phyloP scores from a whole-genome alignment of 2,329 filamentous ascomycete species.

The Raffaelea albimanens region DNA sequence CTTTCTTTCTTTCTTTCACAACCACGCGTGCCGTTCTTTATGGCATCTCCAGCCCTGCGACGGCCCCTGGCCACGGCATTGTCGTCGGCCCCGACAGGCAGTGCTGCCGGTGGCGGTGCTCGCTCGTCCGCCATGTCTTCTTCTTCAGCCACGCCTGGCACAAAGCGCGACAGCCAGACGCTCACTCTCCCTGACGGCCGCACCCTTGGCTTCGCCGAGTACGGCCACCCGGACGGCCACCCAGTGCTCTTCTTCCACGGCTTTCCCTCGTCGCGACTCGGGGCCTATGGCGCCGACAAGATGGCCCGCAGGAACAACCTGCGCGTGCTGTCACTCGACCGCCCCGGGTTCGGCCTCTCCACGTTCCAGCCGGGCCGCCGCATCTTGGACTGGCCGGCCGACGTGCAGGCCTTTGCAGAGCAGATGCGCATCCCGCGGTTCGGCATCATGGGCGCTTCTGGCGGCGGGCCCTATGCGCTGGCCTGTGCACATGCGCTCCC shows the following conservation, averaged over 20 bases:
- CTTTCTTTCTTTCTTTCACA: not conserved
- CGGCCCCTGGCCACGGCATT: no score
- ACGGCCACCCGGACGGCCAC: constrained; percentile 20
- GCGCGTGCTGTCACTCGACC: constrained; percentile 28
- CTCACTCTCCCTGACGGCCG: constrained; percentile 29
- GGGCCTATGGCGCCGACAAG: constrained; percentile 19
- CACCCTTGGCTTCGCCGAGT: constrained; percentile 29
- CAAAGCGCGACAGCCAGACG: constrained; percentile 14
- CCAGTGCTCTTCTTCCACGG: constrained; percentile 33
- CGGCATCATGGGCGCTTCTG: constrained; percentile 24
- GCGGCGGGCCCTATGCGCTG: constrained; percentile 26
- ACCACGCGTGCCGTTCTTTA: not conserved
- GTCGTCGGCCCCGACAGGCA: no score
- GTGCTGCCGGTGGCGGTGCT: no score
- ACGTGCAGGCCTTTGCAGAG: constrained; percentile 22
- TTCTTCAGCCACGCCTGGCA: not conserved
- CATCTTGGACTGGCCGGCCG: constrained; percentile 23
- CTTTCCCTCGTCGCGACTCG: constrained; percentile 30
- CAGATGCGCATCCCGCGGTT: constrained; percentile 18
- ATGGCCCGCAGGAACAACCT: constrained; percentile 17
- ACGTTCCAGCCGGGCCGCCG: constrained; percentile 22
- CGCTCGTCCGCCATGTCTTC: no score
- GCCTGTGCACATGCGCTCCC: constrained; percentile 24
- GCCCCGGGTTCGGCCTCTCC: constrained; percentile 32
- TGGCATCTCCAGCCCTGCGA: no score